Conservation (phyloP, 1,139 yeast species). For the Yamadazyma blattariae region DNA sequence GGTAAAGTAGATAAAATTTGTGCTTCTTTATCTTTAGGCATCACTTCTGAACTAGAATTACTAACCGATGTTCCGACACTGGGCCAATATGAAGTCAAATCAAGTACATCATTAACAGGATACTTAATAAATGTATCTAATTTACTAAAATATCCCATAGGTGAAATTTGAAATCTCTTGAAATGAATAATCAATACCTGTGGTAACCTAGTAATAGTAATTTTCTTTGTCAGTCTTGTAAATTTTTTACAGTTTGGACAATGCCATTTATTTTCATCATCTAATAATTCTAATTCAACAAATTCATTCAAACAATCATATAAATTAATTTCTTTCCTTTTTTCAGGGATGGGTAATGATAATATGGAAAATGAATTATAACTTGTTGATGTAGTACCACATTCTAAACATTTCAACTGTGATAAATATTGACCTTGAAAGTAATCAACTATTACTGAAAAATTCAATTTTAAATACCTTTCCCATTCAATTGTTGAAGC, state of each 20-base stretch:
- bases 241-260: conserved; percentile 78
- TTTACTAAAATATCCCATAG: conserved; percentile 49
- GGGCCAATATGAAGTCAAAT: conserved; percentile 83
- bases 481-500: conserved; percentile 97
- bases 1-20: conserved; percentile 54
- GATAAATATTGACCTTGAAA: conserved; percentile 92
- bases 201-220: conserved; percentile 72
- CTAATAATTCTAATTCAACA: conserved; percentile 64
- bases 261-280: conserved; percentile 83
- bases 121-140: conserved; percentile 61
- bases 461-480: conserved; percentile 77
- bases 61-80: conserved; percentile 32
- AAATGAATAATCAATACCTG: conserved; percentile 69
- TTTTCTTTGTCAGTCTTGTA: conserved; percentile 65
- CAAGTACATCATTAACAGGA: conserved; percentile 55
- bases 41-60: conserved; percentile 13
- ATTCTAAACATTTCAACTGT: conserved; percentile 69
- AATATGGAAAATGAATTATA: conserved; percentile 78
- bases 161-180: conserved; percentile 65
- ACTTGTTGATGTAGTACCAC: conserved; percentile 81
- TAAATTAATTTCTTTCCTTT: conserved; percentile 31
- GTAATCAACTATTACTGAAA: conserved; percentile 79
- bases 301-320: conserved; percentile 71
- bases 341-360: conserved; percentile 68
- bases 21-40: conserved; percentile 41